A percentile compares a stretch with the other conserved stretches of the same genome.
Conservation (phyloP, 2,329 filamentous ascomycete genomes). For the Neoascochyta sp. region DNA sequence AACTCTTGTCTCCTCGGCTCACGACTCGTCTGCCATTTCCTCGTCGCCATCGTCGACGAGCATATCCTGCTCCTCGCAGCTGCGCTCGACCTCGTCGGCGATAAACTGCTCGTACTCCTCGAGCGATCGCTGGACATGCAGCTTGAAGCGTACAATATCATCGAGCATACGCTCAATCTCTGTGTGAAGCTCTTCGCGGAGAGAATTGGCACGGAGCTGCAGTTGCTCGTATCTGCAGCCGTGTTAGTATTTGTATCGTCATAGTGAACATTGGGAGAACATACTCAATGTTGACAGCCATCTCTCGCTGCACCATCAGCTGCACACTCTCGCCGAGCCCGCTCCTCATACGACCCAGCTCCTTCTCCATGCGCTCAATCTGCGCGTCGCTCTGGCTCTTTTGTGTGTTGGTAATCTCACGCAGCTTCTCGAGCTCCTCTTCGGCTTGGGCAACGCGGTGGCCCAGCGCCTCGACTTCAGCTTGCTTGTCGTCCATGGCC, state of each 20-base stretch:
- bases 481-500: slow-evolving; percentile 90
- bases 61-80: slow-evolving; percentile 50
- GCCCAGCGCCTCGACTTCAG: slow-evolving; percentile 86
- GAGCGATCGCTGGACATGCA: slow-evolving; percentile 87
- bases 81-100: slow-evolving; percentile 78
- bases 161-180: slow-evolving; percentile 95
- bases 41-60: slow-evolving; percentile 29
- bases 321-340: slow-evolving; percentile 82
- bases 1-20: slow-evolving; percentile 5
- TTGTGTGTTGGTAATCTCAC: slow-evolving; percentile 80
- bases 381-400: slow-evolving; percentile 87
- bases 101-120: slow-evolving; percentile 95
- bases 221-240: slow-evolving; percentile 78
- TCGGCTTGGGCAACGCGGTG: slow-evolving; percentile 84
- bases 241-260: slow-evolving; percentile 4
- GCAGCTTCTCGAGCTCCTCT: slow-evolving; percentile 90
- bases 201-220: slow-evolving; percentile 73
- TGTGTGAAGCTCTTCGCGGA: slow-evolving; percentile 96
- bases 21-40: slow-evolving; percentile 24
- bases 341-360: slow-evolving; percentile 87
- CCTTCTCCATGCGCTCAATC: slow-evolving; percentile 98
- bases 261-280: slow-evolving; percentile 33
- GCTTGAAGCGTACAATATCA: slow-evolving; percentile 97
- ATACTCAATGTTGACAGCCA: slow-evolving; percentile 93
- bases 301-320: slow-evolving; percentile 88